Conservation (phyloP, 1,139 yeast genomes). For the Suhomyces kunorum region DNA sequence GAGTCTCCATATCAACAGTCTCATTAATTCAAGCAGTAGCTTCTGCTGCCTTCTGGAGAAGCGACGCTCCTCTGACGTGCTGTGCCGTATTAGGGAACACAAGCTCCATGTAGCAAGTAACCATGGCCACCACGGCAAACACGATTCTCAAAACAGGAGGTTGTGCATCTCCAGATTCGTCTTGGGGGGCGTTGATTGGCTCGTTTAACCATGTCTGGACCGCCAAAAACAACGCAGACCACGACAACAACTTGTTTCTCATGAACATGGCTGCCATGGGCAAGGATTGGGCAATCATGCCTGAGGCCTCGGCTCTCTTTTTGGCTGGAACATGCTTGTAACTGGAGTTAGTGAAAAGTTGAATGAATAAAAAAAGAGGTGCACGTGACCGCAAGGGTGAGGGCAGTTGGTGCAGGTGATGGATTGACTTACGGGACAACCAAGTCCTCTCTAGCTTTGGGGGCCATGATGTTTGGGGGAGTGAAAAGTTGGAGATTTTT, state of each 20-base stretch:
- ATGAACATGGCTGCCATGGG: slow-evolving; percentile 71
- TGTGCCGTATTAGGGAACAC: slow-evolving; percentile 42
- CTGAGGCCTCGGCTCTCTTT: slow-evolving; percentile 47
- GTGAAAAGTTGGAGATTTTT: slow-evolving; percentile 1
- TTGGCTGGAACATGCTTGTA: slow-evolving; percentile 54
- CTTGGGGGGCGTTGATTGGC: slow-evolving; percentile 37
- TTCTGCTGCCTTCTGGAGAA: slow-evolving; percentile 11
- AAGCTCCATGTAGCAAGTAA: slow-evolving; percentile 55
- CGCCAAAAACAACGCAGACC: slow-evolving; percentile 57
- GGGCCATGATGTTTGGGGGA: slow-evolving; percentile 22
- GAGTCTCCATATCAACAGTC: too few species aligned
- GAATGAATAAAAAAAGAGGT: too few species aligned
- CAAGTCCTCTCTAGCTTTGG: slow-evolving; percentile 39
- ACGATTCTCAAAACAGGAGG: slow-evolving; percentile 49
- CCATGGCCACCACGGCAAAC: slow-evolving; percentile 49
- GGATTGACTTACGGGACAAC: slow-evolving; percentile 38
- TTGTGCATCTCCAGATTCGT: slow-evolving; percentile 26
- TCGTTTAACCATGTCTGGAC: slow-evolving; percentile 52
- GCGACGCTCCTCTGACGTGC: slow-evolving; percentile 22
- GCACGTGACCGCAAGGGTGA: too few species aligned
- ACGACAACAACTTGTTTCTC: slow-evolving; percentile 56
- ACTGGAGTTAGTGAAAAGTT: slow-evolving; percentile 22
- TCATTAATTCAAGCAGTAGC: slow-evolving; percentile 10
- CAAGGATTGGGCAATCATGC: slow-evolving; percentile 56
- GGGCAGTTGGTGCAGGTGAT: background rate